Evolutionary conservation across 1,284 basidiomycete species (phyloP).

Genomic region (Ustilago trichophora): DNA sequence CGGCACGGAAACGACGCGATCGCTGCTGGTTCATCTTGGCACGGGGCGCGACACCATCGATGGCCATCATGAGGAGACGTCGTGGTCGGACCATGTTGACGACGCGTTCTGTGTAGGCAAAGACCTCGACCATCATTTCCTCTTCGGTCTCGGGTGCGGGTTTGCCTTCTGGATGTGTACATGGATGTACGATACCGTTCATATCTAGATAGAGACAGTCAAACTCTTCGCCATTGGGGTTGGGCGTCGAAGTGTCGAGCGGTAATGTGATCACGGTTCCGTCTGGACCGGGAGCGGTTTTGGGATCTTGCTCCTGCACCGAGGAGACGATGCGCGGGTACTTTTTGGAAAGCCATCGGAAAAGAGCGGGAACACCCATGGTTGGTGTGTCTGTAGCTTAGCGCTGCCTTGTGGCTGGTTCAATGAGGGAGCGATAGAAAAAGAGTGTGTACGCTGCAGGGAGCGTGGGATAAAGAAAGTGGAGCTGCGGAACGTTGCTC

Average conservation of each 20-base stretch:
- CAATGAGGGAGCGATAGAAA: too few species aligned
- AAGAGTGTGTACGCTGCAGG: too few species aligned
- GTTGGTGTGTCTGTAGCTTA: neutral
- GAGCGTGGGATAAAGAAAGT: neutral
- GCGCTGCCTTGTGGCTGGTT: neutral
- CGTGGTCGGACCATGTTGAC: conserved; percentile 96
- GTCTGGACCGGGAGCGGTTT: conserved; percentile 67
- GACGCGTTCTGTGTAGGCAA: conserved; percentile 94
- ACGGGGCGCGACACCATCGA: conserved; percentile 96
- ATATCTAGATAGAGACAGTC: conserved; percentile 87
- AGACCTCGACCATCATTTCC: conserved; percentile 99
- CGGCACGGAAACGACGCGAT: conserved; percentile 90
- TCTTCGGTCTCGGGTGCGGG: conserved; percentile 92
- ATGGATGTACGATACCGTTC: conserved; percentile 82
- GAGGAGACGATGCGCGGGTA: conserved; percentile 66
- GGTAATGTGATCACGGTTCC: conserved; percentile 79
- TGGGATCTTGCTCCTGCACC: conserved; percentile 64
- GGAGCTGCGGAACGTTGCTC: neutral
- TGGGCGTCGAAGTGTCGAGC: conserved; percentile 81
- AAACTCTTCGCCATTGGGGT: conserved; percentile 96
- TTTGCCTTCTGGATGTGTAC: conserved; percentile 96
- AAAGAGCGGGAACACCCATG: conserved; percentile 65
- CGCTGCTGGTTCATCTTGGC: conserved; percentile 99
- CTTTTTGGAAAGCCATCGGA: conserved; percentile 67
- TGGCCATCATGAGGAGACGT: conserved; percentile 96